Evolutionary conservation across 352 stramenopile genomes (phyloP), one percentile per base, ranked within the genome.

Genomic region (Pythium periplocum): DNA sequence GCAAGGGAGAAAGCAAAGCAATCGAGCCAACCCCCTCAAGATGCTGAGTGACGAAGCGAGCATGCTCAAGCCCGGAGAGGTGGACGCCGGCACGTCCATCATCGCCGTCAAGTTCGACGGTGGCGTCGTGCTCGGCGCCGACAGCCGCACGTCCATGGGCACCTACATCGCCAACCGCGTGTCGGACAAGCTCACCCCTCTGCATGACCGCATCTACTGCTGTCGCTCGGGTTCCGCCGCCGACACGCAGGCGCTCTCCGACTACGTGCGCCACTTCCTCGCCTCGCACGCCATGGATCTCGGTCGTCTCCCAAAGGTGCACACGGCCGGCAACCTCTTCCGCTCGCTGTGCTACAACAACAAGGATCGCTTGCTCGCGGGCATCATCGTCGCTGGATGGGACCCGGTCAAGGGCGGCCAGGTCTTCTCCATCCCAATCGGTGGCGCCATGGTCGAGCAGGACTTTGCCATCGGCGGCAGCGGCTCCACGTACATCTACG

Each of bases 361-460:
- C 85, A 99, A 99, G 73, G 97, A 99, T 71, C 82, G 91, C 33
- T 61, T 94, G 64, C 78, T 95, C 49, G 91, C 90, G 0, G 96
- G 96, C 43, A 98, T 99, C 59, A 99, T 99, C 73, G 90, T 99
- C 41, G 97, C 93, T 9, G 97, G 97, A 26, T 99, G 93, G 88
- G 97, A 99, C 81, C 78, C 86, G 0, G 90, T 99, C 37, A 91
- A 98, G 59, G 95, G 95, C 52, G 96, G 96, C 11, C 81, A 94
- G 55, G 96, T 99, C 38, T 99, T 98, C 71, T 96, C 89, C 33
- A 95, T 99, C 61, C 92, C 95, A 10, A 90, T 98, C 56, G 96
- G 96, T 43, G 96, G 97, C 54, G 86, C 94, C 9, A 95, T 97
- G 70, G 88, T 99, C 55, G 92, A 98, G 73, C 94, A 99, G 75